Conservation (phyloP, 192 early-diverging fungal species). For the Coemansia sp. region DNA sequence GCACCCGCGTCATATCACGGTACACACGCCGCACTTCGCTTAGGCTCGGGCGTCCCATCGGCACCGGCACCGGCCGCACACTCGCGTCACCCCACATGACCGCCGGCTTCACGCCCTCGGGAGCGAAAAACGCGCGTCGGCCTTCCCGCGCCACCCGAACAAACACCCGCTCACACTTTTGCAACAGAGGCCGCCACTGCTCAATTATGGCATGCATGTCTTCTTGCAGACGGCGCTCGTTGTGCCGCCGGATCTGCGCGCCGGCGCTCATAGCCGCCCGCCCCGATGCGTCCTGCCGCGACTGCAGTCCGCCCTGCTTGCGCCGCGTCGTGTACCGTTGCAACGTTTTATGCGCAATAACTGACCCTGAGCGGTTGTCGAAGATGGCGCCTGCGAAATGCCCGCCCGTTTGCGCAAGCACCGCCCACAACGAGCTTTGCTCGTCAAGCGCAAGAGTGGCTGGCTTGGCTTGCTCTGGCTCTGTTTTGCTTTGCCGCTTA, state of each 20-base stretch:
- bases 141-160: constrained; percentile 58
- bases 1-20: constrained; percentile 24
- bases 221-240: constrained; percentile 76
- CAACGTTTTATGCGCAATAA: constrained; percentile 86
- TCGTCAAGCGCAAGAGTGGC: neutral
- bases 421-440: constrained; percentile 60
- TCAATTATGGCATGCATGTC: constrained; percentile 76
- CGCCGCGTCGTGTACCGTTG: constrained; percentile 94
- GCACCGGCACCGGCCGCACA: constrained; percentile 73
- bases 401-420: constrained; percentile 81
- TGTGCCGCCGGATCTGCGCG: constrained; percentile 83
- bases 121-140: constrained; percentile 23
- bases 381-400: constrained; percentile 90
- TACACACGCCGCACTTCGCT: constrained; percentile 46
- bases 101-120: neutral
- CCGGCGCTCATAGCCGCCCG: constrained; percentile 80
- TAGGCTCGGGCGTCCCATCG: constrained; percentile 69
- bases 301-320: constrained; percentile 95
- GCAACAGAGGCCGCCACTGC: constrained; percentile 70
- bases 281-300: constrained; percentile 80
- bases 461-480: neutral
- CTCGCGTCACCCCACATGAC: constrained; percentile 52
- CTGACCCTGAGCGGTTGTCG: constrained; percentile 62
- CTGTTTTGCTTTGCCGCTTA: constrained; percentile 4
- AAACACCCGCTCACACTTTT: constrained; percentile 67